These are phyloP conservation scores for Gracilaria vermiculophylla DNA, from an alignment of 23 red algal genomes.

Conservation along the genomic window DNA sequence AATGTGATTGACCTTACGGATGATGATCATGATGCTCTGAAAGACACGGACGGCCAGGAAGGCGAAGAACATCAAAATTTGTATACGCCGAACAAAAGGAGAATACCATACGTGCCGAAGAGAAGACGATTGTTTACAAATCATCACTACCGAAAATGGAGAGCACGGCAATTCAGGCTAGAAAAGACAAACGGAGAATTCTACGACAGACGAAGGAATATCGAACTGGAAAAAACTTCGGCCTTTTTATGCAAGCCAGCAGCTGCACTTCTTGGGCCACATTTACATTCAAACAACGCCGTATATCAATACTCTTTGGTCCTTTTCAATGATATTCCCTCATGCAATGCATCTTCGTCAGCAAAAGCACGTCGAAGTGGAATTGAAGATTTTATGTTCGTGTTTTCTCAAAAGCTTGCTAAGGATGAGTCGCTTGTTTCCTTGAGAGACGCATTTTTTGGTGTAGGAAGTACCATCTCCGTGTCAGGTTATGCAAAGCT, in stretches of 20 bases:
- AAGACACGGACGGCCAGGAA: neutral
- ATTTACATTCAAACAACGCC: neutral
- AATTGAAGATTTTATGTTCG: conserved; percentile 52
- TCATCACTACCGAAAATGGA: neutral
- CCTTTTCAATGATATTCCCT: conserved; percentile 5
- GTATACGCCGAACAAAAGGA: neutral
- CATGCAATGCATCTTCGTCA: neutral
- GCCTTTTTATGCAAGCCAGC: neutral
- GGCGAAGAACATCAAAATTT: too few species aligned
- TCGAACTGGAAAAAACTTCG: neutral
- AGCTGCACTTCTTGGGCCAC: neutral
- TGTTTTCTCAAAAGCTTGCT: conserved; percentile 39
- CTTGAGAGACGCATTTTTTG: conserved; percentile 6
- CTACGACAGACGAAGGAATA: neutral
- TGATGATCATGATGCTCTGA: neutral
- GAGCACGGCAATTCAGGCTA: neutral
- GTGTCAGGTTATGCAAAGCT: conserved; percentile 26
- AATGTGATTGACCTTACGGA: conserved; percentile 9
- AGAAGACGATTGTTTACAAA: conserved; percentile 4
- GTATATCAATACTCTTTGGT: conserved; percentile 33
- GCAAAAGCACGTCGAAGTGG: neutral
- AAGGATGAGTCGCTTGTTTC: conserved; percentile 2
- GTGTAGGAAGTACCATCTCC: conserved; percentile 15
- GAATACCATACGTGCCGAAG: neutral
- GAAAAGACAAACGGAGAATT: neutral